A percentile compares a stretch with the other conserved stretches of the same genome.
These are phyloP conservation scores for Yarrowia sp. DNA, from an alignment of 805 yeast genomes.

Conservation along the genomic window DNA sequence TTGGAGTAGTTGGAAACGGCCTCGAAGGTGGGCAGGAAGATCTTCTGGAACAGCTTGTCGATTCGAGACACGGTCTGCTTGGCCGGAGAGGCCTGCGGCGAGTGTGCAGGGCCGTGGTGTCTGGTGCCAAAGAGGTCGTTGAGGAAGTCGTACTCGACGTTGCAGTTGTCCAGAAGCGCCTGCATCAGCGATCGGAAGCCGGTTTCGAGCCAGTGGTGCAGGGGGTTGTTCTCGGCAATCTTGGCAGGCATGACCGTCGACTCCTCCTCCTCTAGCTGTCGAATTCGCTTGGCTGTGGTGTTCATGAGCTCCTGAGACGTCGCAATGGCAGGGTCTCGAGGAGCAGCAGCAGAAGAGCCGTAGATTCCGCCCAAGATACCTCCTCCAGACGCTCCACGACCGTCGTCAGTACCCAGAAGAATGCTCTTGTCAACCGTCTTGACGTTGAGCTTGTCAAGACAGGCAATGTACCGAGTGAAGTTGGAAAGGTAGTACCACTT, in stretches of 20 bases:
- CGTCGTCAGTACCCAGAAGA: conserved; percentile 51
- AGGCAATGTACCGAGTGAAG: conserved; percentile 71
- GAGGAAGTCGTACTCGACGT: conserved; percentile 72
- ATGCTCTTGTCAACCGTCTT: conserved; percentile 54
- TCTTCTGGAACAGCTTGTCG: conserved; percentile 43
- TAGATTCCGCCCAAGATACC: conserved; percentile 32
- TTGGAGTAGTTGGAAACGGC: conserved; percentile 52
- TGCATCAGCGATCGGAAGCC: conserved; percentile 69
- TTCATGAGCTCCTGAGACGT: conserved; percentile 33
- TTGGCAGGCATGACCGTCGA: conserved; percentile 74
- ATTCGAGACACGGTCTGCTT: conserved; percentile 10
- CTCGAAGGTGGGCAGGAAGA: conserved; percentile 53
- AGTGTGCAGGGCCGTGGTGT: conserved; percentile 38
- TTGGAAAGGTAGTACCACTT: conserved; percentile 85
- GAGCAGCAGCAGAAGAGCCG: conserved; percentile 21
- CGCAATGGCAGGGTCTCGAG: conserved; percentile 55
- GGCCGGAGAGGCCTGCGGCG: conserved; percentile 19
- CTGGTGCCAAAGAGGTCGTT: conserved; percentile 64
- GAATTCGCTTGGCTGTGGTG: conserved; percentile 18
- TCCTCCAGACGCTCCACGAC: not conserved
- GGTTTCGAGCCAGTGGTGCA: conserved; percentile 66
- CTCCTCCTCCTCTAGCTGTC: conserved; percentile 40
- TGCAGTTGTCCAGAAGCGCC: conserved; percentile 71
- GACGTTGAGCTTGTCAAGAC: conserved; percentile 62
- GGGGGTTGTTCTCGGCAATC: conserved; percentile 74